phyloP scores from a whole-genome alignment of 768 basidiomycete genomes.

The Collybia sordida region DNA sequence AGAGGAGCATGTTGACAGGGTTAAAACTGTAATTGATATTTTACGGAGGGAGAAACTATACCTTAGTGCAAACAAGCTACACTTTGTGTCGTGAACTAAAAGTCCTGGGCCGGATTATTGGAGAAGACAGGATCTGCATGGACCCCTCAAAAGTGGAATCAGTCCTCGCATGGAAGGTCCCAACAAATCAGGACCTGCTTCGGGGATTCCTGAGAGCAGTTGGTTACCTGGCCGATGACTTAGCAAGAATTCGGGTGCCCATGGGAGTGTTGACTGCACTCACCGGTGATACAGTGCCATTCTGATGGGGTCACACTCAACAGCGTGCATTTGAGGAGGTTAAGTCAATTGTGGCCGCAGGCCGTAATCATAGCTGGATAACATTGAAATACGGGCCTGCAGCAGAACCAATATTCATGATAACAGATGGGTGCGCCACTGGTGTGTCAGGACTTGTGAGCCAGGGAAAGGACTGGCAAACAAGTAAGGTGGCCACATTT shows the following conservation, averaged over 20 bases:
- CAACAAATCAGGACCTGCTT: no score
- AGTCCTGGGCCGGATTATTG: conserved; percentile 12
- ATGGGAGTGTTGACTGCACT: no score
- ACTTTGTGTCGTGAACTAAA: conserved; percentile 21
- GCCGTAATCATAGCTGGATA: background rate
- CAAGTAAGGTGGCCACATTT: background rate
- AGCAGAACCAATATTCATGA: background rate
- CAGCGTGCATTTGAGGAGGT: no score
- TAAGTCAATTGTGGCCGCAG: no score
- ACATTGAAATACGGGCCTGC: background rate
- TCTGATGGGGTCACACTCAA: no score
- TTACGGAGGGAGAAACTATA: conserved; percentile 23
- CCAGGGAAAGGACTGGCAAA: background rate
- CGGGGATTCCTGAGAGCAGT: no score
- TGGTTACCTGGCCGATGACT: no score
- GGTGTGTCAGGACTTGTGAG: background rate
- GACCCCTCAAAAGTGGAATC: no score
- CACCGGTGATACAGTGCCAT: no score
- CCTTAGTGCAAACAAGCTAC: conserved; percentile 23
- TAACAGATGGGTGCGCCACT: background rate
- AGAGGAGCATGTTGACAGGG: conserved; percentile 31
- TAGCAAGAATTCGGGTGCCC: no score
- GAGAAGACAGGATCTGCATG: no score
- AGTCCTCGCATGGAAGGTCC: no score
- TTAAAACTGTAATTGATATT: conserved; percentile 17